These are phyloP conservation scores for Auricularia cornea DNA, from an alignment of 768 basidiomycete species.

Conservation along the genomic window DNA sequence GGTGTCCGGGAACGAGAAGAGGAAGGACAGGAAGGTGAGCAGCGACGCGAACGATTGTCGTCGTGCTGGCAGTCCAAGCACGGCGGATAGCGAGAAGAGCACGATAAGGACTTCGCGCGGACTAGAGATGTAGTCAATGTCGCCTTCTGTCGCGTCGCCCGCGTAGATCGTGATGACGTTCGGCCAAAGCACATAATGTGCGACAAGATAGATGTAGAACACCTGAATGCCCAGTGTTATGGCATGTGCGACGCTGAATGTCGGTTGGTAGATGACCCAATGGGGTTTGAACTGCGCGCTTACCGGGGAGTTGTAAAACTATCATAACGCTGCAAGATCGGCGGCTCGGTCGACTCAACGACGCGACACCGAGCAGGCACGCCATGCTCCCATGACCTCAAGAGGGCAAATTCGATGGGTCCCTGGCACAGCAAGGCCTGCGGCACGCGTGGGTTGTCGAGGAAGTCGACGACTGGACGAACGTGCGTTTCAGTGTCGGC, in stretches of 20 bases:
- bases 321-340: neutral
- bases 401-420: neutral
- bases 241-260: neutral
- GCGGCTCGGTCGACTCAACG: neutral
- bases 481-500: neutral
- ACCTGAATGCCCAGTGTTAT: neutral
- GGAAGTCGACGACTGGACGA: neutral
- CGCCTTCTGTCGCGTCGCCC: neutral
- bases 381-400: neutral
- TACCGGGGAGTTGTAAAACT: neutral
- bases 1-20: conserved; percentile 34
- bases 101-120: conserved; percentile 32
- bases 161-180: neutral
- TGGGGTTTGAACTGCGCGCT: too few relatives aligned
- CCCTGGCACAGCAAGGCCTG: neutral
- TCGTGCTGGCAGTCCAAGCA: conserved; percentile 24
- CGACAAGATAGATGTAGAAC: neutral
- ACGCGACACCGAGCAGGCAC: neutral
- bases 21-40: conserved; percentile 30
- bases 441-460: neutral
- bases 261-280: too few relatives aligned
- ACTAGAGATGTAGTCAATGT: conserved; percentile 4
- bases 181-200: neutral
- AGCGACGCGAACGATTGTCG: conserved; percentile 32
- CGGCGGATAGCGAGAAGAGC: conserved; percentile 30